Percentiles rank a stretch among this genome's conserved stretches.
phyloP scores from a whole-genome alignment of 495 filamentous ascomycete genomes.

The Podospora pseudopauciseta region DNA sequence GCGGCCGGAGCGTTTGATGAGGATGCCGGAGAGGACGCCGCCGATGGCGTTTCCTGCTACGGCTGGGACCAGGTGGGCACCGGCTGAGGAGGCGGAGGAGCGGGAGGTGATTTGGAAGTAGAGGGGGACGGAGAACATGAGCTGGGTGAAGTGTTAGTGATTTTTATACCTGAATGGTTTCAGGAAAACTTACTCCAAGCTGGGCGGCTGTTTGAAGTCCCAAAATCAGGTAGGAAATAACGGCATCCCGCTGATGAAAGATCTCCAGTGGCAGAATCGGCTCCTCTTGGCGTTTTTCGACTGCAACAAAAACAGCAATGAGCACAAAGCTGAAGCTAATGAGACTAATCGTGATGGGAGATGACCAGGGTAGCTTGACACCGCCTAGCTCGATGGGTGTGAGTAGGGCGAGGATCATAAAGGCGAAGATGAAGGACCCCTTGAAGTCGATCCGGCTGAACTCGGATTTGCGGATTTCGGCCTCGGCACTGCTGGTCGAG shows the following conservation, averaged over 20 bases:
- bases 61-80: conserved; percentile 60
- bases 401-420: conserved; percentile 47
- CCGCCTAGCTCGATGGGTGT: conserved; percentile 59
- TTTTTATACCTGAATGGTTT: too few species aligned
- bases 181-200: conserved; percentile 41
- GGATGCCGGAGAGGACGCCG: conserved; percentile 54
- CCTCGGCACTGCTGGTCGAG: conserved; percentile 3
- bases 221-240: conserved; percentile 52
- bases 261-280: conserved; percentile 62
- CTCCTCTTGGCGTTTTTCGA: conserved; percentile 53
- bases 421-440: conserved; percentile 49
- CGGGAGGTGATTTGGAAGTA: conserved; percentile 65
- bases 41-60: conserved; percentile 64
- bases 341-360: conserved; percentile 41
- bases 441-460: conserved; percentile 57
- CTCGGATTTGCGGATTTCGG: conserved; percentile 21
- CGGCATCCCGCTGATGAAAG: conserved; percentile 51
- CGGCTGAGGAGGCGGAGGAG: conserved; percentile 54
- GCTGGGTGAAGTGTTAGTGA: conserved; percentile 22
- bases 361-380: conserved; percentile 53
- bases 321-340: conserved; percentile 34
- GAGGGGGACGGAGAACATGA: conserved; percentile 60
- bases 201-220: conserved; percentile 56
- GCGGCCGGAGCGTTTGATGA: conserved; percentile 53
- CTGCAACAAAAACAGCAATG: conserved; percentile 45